phyloP scores from a whole-genome alignment of 192 early-diverging fungal genomes.

The Bifiguratus adelaidae region DNA sequence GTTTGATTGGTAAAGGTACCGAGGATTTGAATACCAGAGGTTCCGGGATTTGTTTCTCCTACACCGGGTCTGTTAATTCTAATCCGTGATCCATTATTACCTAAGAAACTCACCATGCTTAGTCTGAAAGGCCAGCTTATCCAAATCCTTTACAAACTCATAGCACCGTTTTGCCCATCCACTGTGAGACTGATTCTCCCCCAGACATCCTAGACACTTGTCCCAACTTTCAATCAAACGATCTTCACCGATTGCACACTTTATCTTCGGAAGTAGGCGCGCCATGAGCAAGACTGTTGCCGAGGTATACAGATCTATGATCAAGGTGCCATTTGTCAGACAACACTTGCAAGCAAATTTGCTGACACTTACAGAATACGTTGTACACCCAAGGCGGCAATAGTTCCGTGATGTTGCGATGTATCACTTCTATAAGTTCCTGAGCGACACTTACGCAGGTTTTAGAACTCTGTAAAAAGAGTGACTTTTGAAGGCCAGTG shows the following conservation, averaged over 20 bases:
- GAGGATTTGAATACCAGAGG: conserved; percentile 5
- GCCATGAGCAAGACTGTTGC: conserved; percentile 8
- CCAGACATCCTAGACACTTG: conserved; percentile 4
- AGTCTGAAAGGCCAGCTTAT: conserved; percentile 4
- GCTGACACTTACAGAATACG: background rate
- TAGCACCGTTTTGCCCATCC: conserved; percentile 4
- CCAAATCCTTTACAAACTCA: conserved; percentile 4
- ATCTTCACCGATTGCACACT: conserved; percentile 1
- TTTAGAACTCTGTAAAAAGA: conserved; percentile 6
- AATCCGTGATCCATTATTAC: background rate
- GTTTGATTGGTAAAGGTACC: conserved; percentile 4
- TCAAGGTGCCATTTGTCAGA: background rate
- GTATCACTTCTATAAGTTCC: conserved; percentile 1
- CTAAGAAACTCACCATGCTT: conserved; percentile 1
- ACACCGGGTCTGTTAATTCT: background rate
- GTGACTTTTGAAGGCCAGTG: conserved; percentile 2
- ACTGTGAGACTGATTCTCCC: conserved; percentile 1
- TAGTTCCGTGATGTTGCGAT: conserved; percentile 1
- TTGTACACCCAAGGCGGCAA: conserved; percentile 8
- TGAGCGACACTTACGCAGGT: conserved; percentile 1
- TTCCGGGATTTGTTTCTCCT: conserved; percentile 1
- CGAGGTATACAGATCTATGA: conserved; percentile 4
- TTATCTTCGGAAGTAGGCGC: conserved; percentile 6
- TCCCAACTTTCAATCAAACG: conserved; percentile 3
- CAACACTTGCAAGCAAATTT: background rate